A percentile compares a stretch with the other conserved stretches of the same genome.
phyloP scores from a whole-genome alignment of 2,329 filamentous ascomycete genomes.

The Colletotrichum eremochloae region DNA sequence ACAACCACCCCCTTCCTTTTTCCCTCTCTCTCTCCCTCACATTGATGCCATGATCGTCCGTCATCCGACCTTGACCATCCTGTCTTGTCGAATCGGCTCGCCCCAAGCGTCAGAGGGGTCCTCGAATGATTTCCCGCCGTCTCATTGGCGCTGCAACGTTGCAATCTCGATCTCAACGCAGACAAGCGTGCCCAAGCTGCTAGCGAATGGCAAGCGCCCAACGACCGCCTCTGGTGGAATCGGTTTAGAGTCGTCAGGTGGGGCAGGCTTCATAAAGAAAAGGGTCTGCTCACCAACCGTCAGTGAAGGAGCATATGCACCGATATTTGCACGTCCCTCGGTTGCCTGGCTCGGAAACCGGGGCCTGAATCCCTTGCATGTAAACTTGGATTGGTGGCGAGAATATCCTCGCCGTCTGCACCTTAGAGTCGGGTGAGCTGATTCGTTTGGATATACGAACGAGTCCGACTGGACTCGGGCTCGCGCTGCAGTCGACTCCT shows the following conservation, averaged over 20 bases:
- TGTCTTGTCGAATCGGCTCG: constrained; percentile 25
- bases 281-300: background rate
- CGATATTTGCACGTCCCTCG: background rate
- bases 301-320: background rate
- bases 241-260: constrained; percentile 1
- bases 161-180: constrained; percentile 33
- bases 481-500: background rate
- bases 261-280: constrained; percentile 27
- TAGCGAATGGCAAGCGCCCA: constrained; percentile 26
- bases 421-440: background rate
- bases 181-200: constrained; percentile 13
- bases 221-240: constrained; percentile 19
- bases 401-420: background rate
- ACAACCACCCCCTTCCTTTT: background rate
- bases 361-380: background rate
- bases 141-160: constrained; percentile 40
- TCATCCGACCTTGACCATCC: constrained; percentile 5
- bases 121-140: constrained; percentile 25
- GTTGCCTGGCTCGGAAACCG: background rate
- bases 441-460: constrained; percentile 4
- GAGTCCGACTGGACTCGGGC: background rate
- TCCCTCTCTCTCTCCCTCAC: background rate
- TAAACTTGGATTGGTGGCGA: background rate
- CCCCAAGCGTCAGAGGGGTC: constrained; percentile 3
- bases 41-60: constrained; percentile 26